phyloP scores from a whole-genome alignment of 495 filamentous ascomycete genomes.

The Annulohypoxylon maeteangense region DNA sequence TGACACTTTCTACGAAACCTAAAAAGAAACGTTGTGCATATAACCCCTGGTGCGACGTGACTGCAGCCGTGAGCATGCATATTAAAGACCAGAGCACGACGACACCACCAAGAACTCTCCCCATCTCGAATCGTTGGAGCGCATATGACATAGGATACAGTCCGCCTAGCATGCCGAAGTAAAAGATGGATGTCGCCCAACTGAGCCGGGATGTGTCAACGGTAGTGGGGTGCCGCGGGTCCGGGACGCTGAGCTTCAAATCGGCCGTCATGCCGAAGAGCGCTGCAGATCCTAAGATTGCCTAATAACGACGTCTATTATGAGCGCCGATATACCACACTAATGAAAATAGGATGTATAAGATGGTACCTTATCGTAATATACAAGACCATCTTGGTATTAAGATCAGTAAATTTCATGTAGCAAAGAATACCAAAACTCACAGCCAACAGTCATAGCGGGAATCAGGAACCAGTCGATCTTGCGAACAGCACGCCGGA shows the following conservation, averaged over 20 bases:
- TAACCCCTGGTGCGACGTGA: conserved; percentile 70
- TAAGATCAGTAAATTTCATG: neutral
- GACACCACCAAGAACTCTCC: conserved; percentile 68
- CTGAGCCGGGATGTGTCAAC: conserved; percentile 71
- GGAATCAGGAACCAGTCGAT: conserved; percentile 78
- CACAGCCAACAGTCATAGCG: conserved; percentile 71
- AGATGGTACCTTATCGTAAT: conserved; percentile 74
- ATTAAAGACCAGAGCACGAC: conserved; percentile 75
- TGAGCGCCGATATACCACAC: conserved; percentile 9
- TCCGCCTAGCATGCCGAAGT: conserved; percentile 80
- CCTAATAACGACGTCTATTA: conserved; percentile 50
- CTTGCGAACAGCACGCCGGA: conserved; percentile 68
- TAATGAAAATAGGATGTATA: neutral
- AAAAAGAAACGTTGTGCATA: conserved; percentile 78
- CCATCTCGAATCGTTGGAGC: conserved; percentile 71
- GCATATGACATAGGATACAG: conserved; percentile 77
- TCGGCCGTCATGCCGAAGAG: conserved; percentile 82
- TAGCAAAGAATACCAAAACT: neutral
- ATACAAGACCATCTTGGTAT: conserved; percentile 70
- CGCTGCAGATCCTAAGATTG: conserved; percentile 75
- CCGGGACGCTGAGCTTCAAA: conserved; percentile 62
- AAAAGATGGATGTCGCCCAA: conserved; percentile 83
- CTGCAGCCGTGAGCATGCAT: conserved; percentile 74
- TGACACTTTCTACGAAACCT: conserved; percentile 73
- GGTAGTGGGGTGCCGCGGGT: conserved; percentile 62